Percentiles rank a stretch among this genome's conserved stretches.
Conservation (phyloP, 495 filamentous ascomycete genomes). For the Tuber borchii region DNA sequence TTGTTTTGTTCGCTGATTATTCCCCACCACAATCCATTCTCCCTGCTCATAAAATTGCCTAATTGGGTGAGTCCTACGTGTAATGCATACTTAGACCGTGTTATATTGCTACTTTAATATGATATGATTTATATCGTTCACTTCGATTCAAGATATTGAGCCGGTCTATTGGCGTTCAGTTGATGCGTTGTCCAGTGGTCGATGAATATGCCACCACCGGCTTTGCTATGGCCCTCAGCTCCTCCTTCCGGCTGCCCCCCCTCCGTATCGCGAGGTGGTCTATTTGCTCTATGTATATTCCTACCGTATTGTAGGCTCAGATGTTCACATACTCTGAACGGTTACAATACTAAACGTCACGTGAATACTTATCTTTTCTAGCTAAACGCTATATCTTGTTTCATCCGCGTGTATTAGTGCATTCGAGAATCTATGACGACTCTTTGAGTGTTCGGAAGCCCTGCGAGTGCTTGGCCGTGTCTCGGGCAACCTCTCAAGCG, state of each 20-base stretch:
- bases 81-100: background rate
- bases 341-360: background rate
- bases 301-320: background rate
- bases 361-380: background rate
- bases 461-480: background rate
- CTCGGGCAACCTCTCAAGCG: background rate
- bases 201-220: background rate
- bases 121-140: constrained; percentile 1
- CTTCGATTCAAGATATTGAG: background rate
- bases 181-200: constrained; percentile 6
- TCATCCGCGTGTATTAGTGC: background rate
- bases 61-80: constrained; percentile 2
- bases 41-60: background rate
- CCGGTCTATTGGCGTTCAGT: background rate
- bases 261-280: background rate
- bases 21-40: background rate
- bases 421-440: constrained; percentile 1
- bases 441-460: background rate
- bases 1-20: constrained; percentile 4
- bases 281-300: background rate
- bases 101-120: constrained; percentile 5
- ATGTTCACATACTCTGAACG: background rate
- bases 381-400: background rate
- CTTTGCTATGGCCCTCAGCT: background rate
- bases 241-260: background rate